Conservation (phyloP, 768 basidiomycete species). For the Cystoderma amianthinum region DNA sequence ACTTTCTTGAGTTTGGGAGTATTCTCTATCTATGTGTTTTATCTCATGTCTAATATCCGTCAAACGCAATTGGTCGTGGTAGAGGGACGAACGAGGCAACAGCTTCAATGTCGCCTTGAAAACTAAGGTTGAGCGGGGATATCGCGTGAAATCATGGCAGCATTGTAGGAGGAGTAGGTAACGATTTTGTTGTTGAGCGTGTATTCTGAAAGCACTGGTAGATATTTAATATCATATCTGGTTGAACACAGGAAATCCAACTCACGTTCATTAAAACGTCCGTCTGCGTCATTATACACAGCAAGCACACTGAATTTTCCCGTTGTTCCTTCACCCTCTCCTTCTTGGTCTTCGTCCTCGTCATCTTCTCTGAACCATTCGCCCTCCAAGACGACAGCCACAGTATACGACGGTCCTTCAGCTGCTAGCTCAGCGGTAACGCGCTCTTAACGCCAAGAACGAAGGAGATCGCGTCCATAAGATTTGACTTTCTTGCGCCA, state of each 20-base stretch:
- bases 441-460: conserved; percentile 95
- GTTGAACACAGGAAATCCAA: conserved; percentile 13
- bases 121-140: conserved; percentile 98
- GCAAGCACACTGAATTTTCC: too few species aligned
- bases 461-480: conserved; percentile 99
- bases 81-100: too few species aligned
- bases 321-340: conserved; percentile 75
- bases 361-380: conserved; percentile 41
- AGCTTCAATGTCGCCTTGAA: too few species aligned
- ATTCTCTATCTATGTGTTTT: too few species aligned
- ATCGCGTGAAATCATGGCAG: conserved; percentile 81
- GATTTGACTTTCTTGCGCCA: too few species aligned
- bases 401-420: conserved; percentile 96
- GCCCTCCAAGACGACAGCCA: conserved; percentile 61
- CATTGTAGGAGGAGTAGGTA: conserved; percentile 85
- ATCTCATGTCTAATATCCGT: too few species aligned
- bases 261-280: conserved; percentile 89
- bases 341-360: conserved; percentile 74
- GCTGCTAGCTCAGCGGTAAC: conserved; percentile 85
- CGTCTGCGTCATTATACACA: too few species aligned
- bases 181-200: conserved; percentile 76
- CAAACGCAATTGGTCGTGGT: too few species aligned
- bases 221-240: conserved; percentile 35
- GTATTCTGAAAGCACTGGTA: conserved; percentile 89
- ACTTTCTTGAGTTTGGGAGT: too few species aligned